These are phyloP conservation scores for Vigna hirtella DNA, from an alignment of 306 rosid species.

Conservation along the genomic window DNA sequence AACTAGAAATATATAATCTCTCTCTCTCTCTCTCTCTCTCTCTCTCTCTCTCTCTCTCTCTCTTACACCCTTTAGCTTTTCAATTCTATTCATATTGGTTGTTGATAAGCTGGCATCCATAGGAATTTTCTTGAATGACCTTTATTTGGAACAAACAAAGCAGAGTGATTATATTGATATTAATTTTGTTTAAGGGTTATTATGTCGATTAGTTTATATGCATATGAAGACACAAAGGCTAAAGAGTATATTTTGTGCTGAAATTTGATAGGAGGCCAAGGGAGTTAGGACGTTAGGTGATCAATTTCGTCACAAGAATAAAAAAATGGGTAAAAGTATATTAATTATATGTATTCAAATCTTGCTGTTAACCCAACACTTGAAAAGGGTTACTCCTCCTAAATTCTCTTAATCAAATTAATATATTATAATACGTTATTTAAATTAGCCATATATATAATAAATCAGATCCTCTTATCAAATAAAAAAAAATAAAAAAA, in stretches of 20 bases:
- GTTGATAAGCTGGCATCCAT: conserved; percentile 61
- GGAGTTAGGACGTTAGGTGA: conserved; percentile 62
- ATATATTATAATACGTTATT: background rate
- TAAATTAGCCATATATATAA: too few species aligned
- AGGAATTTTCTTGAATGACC: conserved; percentile 44
- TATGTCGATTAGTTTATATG: conserved; percentile 38
- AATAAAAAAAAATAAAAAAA: too few species aligned
- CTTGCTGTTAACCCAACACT: conserved; percentile 14
- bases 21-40: background rate
- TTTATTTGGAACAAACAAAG: conserved; percentile 44
- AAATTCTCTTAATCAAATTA: background rate
- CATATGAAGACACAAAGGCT: conserved; percentile 43
- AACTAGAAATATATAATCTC: conserved; percentile 37
- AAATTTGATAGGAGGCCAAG: conserved; percentile 50
- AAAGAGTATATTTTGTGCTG: conserved; percentile 47
- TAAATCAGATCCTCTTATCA: too few species aligned
- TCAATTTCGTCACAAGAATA: conserved; percentile 54
- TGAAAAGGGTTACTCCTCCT: conserved; percentile 39
- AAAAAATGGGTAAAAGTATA: conserved; percentile 24
- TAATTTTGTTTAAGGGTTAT: conserved; percentile 34
- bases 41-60: too few species aligned
- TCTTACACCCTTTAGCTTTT: conserved; percentile 1
- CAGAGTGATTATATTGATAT: conserved; percentile 32
- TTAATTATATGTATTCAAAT: background rate
- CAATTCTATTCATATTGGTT: conserved; percentile 40